These are phyloP conservation scores for Paecilomyces sp. DNA, from an alignment of 2,329 filamentous ascomycete genomes.

Conservation along the genomic window DNA sequence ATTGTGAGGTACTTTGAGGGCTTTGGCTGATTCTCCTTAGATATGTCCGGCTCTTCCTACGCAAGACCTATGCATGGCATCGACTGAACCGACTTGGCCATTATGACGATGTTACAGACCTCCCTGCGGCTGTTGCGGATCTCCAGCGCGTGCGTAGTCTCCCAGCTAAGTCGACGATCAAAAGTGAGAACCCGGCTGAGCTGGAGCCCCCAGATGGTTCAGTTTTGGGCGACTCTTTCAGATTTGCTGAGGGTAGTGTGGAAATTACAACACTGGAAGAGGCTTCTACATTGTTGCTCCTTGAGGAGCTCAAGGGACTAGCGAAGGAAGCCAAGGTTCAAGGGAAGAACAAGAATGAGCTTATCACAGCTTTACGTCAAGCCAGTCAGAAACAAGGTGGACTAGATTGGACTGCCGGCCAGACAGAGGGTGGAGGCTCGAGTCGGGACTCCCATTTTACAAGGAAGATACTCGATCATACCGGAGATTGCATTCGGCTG, in stretches of 20 bases:
- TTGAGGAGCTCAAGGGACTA: slow-evolving; percentile 79
- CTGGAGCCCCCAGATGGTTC: slow-evolving; percentile 40
- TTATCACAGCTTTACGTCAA: slow-evolving; percentile 65
- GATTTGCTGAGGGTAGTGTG: slow-evolving; percentile 73
- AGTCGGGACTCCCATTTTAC: slow-evolving; percentile 65
- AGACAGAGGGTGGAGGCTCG: slow-evolving; percentile 26
- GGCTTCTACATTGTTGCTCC: slow-evolving; percentile 69
- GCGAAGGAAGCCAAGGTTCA: slow-evolving; percentile 81
- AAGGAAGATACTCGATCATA: slow-evolving; percentile 66
- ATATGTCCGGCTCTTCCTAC: slow-evolving; percentile 85
- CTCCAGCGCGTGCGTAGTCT: slow-evolving; percentile 56
- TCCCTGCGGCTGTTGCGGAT: slow-evolving; percentile 56
- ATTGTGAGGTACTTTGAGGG: background rate
- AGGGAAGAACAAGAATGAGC: slow-evolving; percentile 79
- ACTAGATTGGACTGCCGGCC: slow-evolving; percentile 58
- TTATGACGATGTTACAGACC: slow-evolving; percentile 72
- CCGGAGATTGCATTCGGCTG: slow-evolving; percentile 78
- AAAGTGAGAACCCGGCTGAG: slow-evolving; percentile 39
- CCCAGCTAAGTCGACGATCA: slow-evolving; percentile 36
- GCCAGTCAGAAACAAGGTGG: slow-evolving; percentile 69
- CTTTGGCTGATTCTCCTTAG: slow-evolving; percentile 34
- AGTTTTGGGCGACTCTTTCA: slow-evolving; percentile 53
- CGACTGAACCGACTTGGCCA: slow-evolving; percentile 71
- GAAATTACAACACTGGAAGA: slow-evolving; percentile 74
- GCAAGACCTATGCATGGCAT: slow-evolving; percentile 90